Evolutionary conservation across 2,329 filamentous ascomycete species (phyloP).

Genomic region (Chaetomiaceae sp.): DNA sequence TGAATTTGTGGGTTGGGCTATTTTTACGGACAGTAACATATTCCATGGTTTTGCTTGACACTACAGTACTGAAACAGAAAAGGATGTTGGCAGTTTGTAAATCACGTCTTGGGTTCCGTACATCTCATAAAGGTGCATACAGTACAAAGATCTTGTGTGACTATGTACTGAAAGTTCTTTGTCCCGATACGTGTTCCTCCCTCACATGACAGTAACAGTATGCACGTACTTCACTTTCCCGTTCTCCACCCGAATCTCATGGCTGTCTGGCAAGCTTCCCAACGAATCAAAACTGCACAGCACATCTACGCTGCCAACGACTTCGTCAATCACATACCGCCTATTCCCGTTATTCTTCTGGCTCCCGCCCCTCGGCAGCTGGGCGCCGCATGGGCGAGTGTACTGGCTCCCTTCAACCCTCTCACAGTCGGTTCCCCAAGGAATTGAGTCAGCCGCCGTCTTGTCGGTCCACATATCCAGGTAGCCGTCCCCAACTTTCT

Average conservation of each 20-base stretch:
- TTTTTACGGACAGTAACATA: no score
- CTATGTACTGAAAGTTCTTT: no score
- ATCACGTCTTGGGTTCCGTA: no score
- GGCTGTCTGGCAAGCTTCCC: slow-evolving; percentile 33
- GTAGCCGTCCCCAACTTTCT: slow-evolving; percentile 35
- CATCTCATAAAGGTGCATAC: no score
- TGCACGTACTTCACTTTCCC: slow-evolving; percentile 38
- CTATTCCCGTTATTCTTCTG: slow-evolving; percentile 31
- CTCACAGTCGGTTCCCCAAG: slow-evolving; percentile 36
- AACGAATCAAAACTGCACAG: slow-evolving; percentile 35
- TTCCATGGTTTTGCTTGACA: no score
- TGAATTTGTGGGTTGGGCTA: no score
- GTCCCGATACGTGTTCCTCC: no score
- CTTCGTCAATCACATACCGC: slow-evolving; percentile 37
- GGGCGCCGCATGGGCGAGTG: slow-evolving; percentile 32
- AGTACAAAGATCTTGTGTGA: no score
- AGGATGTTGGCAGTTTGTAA: no score
- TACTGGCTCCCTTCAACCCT: slow-evolving; percentile 34
- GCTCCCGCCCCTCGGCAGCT: slow-evolving; percentile 32
- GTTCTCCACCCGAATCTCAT: slow-evolving; percentile 33
- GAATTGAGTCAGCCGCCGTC: slow-evolving; percentile 33
- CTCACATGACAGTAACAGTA: slow-evolving; percentile 33
- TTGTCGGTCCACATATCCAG: slow-evolving; percentile 38
- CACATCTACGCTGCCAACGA: slow-evolving; percentile 34
- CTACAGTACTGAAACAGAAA: no score